These are phyloP conservation scores for Quercus parvula DNA, from an alignment of 306 rosid species.

Conservation along the genomic window DNA sequence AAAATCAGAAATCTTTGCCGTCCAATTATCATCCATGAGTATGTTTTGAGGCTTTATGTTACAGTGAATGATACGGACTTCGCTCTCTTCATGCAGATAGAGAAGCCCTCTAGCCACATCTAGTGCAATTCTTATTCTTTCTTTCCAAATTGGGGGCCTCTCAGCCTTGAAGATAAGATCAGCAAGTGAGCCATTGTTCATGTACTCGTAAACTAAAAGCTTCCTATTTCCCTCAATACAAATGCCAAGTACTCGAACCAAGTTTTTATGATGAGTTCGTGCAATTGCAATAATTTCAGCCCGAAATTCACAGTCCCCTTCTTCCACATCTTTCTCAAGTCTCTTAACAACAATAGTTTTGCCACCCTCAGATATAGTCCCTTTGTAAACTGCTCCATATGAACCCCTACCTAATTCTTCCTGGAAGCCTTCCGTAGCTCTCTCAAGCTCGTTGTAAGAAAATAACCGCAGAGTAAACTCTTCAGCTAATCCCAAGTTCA, in stretches of 20 bases:
- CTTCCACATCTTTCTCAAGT: not conserved
- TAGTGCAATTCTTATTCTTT: not conserved
- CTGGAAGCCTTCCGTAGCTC: not conserved
- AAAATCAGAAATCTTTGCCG: not conserved
- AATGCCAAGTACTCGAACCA: not conserved
- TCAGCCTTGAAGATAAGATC: not conserved
- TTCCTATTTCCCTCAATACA: not conserved
- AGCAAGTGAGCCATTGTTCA: not conserved
- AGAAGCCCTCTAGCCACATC: not conserved
- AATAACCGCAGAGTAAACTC: slow-evolving; percentile 3
- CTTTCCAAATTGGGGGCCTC: not conserved
- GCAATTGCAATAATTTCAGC: not conserved
- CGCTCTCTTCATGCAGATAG: not conserved
- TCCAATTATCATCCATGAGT: not conserved
- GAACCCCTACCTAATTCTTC: not conserved
- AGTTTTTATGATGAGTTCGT: not conserved
- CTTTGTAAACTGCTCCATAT: not conserved
- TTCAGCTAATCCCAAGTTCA: slow-evolving; percentile 5
- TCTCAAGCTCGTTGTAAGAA: slow-evolving; percentile 12
- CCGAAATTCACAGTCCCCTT: not conserved
- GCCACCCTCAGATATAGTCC: not conserved
- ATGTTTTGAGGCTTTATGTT: not conserved
- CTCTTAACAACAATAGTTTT: not conserved
- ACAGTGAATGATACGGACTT: not conserved
- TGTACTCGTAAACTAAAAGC: not conserved